These are phyloP conservation scores for Helichrysum umbraculigerum DNA, from an alignment of 129 eudicot genomes.

Conservation along the genomic window DNA sequence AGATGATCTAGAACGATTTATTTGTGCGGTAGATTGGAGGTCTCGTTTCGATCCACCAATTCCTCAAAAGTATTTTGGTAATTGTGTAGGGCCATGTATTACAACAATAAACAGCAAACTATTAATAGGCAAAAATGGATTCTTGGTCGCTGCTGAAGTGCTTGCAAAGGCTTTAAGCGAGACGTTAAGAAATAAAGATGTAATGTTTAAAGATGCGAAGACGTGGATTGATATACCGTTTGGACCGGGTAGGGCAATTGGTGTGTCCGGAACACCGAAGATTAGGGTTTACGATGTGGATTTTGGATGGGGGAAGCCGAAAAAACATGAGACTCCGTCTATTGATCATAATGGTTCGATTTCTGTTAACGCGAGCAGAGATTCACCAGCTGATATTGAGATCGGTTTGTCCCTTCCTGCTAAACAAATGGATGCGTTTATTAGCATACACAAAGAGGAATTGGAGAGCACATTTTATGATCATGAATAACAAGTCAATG, in stretches of 20 bases:
- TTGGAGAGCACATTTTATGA: not conserved
- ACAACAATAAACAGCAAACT: not conserved
- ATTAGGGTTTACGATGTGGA: conserved; percentile 10
- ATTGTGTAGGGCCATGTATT: not conserved
- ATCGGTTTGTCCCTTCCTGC: conserved; percentile 12
- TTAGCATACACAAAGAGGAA: not conserved
- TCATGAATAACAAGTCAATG: not conserved
- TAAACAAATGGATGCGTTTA: conserved; percentile 20
- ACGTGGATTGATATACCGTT: not conserved
- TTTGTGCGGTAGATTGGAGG: conserved; percentile 20
- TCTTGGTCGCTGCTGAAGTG: conserved; percentile 8
- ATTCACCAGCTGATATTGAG: conserved; percentile 4
- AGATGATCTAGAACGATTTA: conserved; percentile 1
- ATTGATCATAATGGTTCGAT: not conserved
- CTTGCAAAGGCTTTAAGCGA: not conserved
- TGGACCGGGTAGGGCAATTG: not conserved
- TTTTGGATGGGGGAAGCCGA: conserved; percentile 30
- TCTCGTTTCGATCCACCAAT: conserved; percentile 23
- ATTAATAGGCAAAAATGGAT: not conserved
- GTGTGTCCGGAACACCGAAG: conserved; percentile 15
- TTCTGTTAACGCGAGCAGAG: not conserved
- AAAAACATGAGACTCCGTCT: conserved; percentile 3
- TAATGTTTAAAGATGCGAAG: not conserved
- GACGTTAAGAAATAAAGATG: not conserved
- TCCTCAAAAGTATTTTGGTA: conserved; percentile 27